A percentile compares a stretch with the other conserved stretches of the same genome.
Conservation (phyloP, 805 yeast species). For the Lipomyces lipofer region DNA sequence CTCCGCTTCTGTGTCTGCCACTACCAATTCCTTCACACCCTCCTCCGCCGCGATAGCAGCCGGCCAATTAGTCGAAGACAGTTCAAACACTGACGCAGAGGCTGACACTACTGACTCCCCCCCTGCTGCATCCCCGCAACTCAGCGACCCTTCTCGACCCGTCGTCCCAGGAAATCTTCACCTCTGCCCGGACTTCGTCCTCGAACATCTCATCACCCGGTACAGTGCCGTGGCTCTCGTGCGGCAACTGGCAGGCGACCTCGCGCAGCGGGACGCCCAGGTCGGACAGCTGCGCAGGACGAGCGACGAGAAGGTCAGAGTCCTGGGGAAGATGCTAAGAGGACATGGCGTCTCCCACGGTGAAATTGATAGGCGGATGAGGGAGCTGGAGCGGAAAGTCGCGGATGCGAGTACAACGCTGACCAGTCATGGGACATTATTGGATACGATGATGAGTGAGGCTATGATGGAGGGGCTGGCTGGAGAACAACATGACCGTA, state of each 20-base stretch:
- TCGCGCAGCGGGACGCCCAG: conserved; percentile 52
- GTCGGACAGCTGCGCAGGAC: conserved; percentile 27
- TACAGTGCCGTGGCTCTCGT: conserved; percentile 44
- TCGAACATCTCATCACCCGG: conserved; percentile 39
- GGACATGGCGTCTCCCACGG: not conserved
- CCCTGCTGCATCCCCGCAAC: not conserved
- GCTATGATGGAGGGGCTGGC: not conserved
- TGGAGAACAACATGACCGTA: not conserved
- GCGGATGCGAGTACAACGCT: not conserved
- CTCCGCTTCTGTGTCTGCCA: not conserved
- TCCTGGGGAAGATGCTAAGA: not conserved
- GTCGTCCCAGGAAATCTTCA: conserved; percentile 43
- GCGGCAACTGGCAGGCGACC: conserved; percentile 50
- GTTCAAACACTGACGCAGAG: not conserved
- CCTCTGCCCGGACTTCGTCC: conserved; percentile 38
- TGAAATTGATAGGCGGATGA: not conserved
- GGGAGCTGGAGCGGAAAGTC: not conserved
- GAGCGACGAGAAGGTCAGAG: conserved; percentile 4
- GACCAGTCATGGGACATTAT: not conserved
- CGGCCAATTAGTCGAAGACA: not conserved
- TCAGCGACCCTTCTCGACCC: not conserved
- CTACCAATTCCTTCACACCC: not conserved
- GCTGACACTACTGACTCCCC: not conserved
- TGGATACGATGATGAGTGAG: not conserved
- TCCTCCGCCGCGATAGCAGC: not conserved